Base-by-base conservation (phyloP, 148 eudicot genomes). In the Tetragonia tetragonoides region DNA sequence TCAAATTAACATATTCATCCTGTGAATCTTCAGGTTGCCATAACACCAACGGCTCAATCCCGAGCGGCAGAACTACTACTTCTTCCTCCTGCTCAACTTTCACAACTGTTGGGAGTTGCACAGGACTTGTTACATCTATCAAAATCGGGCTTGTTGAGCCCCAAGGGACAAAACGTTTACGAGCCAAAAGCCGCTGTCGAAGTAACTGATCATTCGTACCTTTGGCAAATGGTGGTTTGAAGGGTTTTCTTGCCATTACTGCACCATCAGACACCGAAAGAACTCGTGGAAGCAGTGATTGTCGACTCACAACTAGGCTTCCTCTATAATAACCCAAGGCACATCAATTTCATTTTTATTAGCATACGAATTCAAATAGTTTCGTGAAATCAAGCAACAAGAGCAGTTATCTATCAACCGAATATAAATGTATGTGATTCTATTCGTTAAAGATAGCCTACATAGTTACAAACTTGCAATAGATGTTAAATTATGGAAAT, bases 121-220 rank as follows among this genome's bases (percentile, higher is more conserved):
- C 63, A 79, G 17, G 82, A 74, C 83, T 87, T 60, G 87, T 80
- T 73, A 37, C 51, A 9, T 67, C 77, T 75, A 87, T 76, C 65
- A 84, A 54, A 5, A 44, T 85, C 40, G 92, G 88, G 67, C 85
- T 86, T 24, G 89, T 81, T 23, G 93, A 85, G 3, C 98, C 91
- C 99, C 99, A 96, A 2, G 99, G 99, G 14, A 96, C 89, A 75
- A 96, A 96, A 44, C 97, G 79, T 79, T 91, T 96, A 51, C 98
- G 97, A 76, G 98, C 98, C 78, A 79, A 91, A 75, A 96, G 95
- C 62, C 99, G 92, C 57, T 92, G 88, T 3, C 88, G 89, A 71
- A 80, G 79, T 65, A 91, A 88, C 70, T 91, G 86, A 44, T 89
- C 97, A 49, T 85, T 88, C 79, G 81, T 81, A 61, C 93, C 93